phyloP scores from a whole-genome alignment of 805 yeast genomes.

The Limtongozyma cylindracea region DNA sequence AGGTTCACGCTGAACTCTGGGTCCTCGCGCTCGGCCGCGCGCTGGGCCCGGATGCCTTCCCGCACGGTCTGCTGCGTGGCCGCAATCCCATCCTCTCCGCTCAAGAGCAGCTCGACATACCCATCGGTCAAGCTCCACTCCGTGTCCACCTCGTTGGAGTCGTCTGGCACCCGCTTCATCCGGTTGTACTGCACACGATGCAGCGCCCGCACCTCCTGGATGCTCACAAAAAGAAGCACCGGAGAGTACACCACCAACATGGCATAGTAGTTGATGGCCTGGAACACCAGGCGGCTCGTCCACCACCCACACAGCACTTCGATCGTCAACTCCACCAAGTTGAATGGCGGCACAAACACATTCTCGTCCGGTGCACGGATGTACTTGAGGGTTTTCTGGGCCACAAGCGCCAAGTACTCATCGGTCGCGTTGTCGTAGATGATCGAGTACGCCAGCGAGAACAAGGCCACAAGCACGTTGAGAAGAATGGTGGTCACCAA shows the following conservation, averaged over 20 bases:
- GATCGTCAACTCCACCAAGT: constrained; percentile 32
- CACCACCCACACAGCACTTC: too few species aligned
- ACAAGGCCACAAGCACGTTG: constrained; percentile 67
- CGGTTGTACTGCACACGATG: constrained; percentile 51
- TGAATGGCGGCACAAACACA: constrained; percentile 69
- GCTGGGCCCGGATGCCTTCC: constrained; percentile 19
- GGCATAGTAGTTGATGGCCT: constrained; percentile 20
- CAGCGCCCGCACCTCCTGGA: constrained; percentile 41
- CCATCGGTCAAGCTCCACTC: constrained; percentile 79
- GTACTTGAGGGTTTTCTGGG: constrained; percentile 63
- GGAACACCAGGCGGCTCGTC: constrained; percentile 9
- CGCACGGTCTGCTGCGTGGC: constrained; percentile 12
- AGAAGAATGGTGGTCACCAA: constrained; percentile 50
- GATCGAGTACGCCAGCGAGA: constrained; percentile 60
- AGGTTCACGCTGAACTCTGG: constrained; percentile 35
- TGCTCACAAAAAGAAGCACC: constrained; percentile 27
- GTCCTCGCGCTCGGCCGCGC: constrained; percentile 40
- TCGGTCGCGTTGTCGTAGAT: constrained; percentile 66
- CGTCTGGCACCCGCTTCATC: constrained; percentile 36
- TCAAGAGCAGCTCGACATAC: constrained; percentile 11
- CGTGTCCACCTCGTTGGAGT: constrained; percentile 51
- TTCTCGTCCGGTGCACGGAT: constrained; percentile 76
- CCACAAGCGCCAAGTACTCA: constrained; percentile 65
- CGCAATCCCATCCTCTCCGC: constrained; percentile 12
- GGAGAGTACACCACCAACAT: constrained; percentile 54